Evolutionary conservation across 345 rosid genomes (phyloP).

Genomic region (Lepidium africanum): DNA sequence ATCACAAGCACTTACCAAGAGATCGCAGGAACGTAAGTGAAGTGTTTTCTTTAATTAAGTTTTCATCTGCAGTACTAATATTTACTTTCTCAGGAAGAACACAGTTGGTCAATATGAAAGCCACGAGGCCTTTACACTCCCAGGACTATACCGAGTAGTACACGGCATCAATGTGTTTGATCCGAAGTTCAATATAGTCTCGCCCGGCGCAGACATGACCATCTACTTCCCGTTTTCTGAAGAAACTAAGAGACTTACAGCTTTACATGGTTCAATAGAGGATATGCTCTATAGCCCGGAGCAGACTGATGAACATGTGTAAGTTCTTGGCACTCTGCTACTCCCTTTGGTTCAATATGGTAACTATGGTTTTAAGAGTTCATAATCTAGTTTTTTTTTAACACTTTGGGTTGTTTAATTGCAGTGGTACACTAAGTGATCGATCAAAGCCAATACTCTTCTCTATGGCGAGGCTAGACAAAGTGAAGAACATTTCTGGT

Average conservation of each 20-base stretch:
- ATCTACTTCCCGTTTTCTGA: constrained; percentile 80
- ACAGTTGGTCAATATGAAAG: constrained; percentile 99
- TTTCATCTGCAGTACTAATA: neutral
- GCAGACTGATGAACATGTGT: constrained; percentile 75
- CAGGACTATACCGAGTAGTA: constrained; percentile 88
- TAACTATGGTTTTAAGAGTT: neutral
- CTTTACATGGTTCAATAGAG: constrained; percentile 82
- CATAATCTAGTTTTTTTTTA: no score
- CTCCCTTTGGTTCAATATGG: neutral
- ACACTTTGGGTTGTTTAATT: neutral
- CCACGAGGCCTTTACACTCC: constrained; percentile 84
- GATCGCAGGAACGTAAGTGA: constrained; percentile 92
- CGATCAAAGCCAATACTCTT: constrained; percentile 77
- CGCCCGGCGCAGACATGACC: constrained; percentile 96
- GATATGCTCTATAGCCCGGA: constrained; percentile 66
- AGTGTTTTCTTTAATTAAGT: neutral
- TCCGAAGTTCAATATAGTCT: constrained; percentile 96
- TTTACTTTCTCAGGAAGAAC: constrained; percentile 51
- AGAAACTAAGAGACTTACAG: constrained; percentile 59
- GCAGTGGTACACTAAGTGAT: constrained; percentile 75
- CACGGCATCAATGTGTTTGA: constrained; percentile 96
- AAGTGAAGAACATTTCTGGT: constrained; percentile 83
- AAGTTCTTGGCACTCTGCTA: constrained; percentile 30
- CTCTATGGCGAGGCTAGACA: constrained; percentile 98
- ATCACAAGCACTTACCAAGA: constrained; percentile 99